Conservation (phyloP, 2,329 filamentous ascomycete genomes). For the Cercospora brassicicola region DNA sequence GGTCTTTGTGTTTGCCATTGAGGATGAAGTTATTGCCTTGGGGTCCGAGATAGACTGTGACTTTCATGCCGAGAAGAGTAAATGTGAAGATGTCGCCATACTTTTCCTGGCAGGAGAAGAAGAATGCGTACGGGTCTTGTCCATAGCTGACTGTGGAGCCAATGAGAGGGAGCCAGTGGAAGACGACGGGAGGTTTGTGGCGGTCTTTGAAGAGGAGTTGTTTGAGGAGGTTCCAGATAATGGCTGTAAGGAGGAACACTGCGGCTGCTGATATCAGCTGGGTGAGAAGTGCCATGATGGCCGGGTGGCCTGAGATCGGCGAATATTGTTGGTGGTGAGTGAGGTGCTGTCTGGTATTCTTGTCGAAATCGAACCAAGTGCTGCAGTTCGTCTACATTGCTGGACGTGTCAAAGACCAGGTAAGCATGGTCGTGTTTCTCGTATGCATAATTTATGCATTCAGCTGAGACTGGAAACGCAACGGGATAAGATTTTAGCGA, state of each 20-base stretch:
- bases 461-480: neutral
- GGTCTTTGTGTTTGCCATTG: conserved; percentile 85
- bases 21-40: conserved; percentile 87
- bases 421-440: neutral
- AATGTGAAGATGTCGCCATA: conserved; percentile 91
- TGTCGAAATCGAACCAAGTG: neutral
- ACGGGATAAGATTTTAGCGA: neutral
- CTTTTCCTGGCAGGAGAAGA: conserved; percentile 71
- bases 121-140: conserved; percentile 90
- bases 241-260: neutral
- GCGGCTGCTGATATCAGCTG: neutral
- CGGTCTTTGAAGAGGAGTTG: conserved; percentile 73
- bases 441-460: neutral
- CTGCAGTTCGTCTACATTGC: neutral
- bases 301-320: neutral
- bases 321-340: neutral
- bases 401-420: neutral
- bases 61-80: conserved; percentile 81
- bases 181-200: conserved; percentile 63
- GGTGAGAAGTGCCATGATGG: neutral
- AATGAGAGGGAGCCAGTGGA: conserved; percentile 68
- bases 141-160: conserved; percentile 92
- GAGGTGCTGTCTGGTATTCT: neutral
- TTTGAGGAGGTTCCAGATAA: conserved; percentile 65
- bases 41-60: conserved; percentile 78